Evolutionary conservation across 1,284 basidiomycete genomes (phyloP), one percentile per base, ranked within the genome.

Genomic region (Mycosarcoma maydis): DNA sequence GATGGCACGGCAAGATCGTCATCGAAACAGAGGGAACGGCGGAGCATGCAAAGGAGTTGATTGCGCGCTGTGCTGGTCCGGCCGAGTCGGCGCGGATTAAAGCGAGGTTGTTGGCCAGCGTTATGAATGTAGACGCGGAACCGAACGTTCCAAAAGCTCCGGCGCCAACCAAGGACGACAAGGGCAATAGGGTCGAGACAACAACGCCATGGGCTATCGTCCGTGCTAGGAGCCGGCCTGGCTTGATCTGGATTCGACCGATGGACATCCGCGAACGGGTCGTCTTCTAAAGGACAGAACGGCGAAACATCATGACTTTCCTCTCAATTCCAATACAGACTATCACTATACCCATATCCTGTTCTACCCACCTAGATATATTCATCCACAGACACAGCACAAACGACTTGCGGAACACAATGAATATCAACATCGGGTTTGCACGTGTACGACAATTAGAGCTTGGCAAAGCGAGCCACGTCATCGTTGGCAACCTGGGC

Each of bases 21-120:
- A 70, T 81, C 38, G 78, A 79, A 46, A 72, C 71, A 8, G 77
- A 82, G 36, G 78, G 80, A 26, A 81, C 78, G 8, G 52, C 76
- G 3, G 80, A 81, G 51, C 72, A 78, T 33, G 78, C 77, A 7
- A 74, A 71, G 39, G 75, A 71, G 33, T 44, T 80, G 17, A 62
- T 80, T 11, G 44, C 43, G 19, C 46, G 79, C 14, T 80, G 77
- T 44, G 59, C 72, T 1, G 73, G 73, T 0, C 71, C 75, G 4
- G 51, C 59, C 13, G 74, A 75, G 30, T 64, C 60, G 22, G 69
- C 64, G 23, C 54, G 57, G 34, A 53, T 48, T 10, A 76, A 69
- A 32, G 73, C 75, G 8, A 43, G 58, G 20, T 34, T 77, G 22
- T 34, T 77, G 37, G 75, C 75, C 4, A 65, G 58, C 33, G 73